Evolutionary conservation across 495 filamentous ascomycete genomes (phyloP).

Genomic region (Neurospora sp.): DNA sequence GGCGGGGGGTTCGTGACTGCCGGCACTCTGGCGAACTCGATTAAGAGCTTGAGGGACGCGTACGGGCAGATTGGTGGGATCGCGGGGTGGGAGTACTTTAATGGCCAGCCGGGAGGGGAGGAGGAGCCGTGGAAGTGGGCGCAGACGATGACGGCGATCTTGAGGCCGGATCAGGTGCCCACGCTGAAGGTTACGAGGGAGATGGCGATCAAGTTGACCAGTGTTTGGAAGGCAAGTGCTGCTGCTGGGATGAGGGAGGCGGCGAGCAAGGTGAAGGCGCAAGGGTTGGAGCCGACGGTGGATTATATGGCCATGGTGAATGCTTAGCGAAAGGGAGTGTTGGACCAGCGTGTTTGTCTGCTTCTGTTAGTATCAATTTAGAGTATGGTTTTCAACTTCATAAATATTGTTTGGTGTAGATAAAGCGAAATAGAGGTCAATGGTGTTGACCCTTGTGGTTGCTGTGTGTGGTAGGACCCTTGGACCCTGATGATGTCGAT

Average conservation of each 20-base stretch:
- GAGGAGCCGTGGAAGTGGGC: constrained; percentile 64
- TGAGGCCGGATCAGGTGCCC: constrained; percentile 23
- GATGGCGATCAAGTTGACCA: constrained; percentile 6
- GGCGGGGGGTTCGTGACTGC: constrained; percentile 38
- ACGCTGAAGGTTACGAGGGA: constrained; percentile 11
- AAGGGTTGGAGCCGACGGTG: constrained; percentile 6
- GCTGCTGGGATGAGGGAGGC: not conserved
- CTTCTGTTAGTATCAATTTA: not conserved
- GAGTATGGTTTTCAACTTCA: not conserved
- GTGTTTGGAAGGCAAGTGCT: constrained; percentile 12
- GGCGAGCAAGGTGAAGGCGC: not conserved
- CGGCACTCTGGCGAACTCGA: constrained; percentile 27
- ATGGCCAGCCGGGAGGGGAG: constrained; percentile 48
- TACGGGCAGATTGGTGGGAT: constrained; percentile 66
- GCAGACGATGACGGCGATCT: constrained; percentile 44
- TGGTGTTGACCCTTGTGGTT: not conserved
- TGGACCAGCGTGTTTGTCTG: not conserved
- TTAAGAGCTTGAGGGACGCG: constrained; percentile 32
- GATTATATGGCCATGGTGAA: constrained; percentile 22
- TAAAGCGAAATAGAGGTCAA: not conserved
- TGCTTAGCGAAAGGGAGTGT: not conserved
- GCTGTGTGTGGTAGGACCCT: not conserved
- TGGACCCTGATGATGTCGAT: not conserved
- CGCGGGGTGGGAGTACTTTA: constrained; percentile 86
- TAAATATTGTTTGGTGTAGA: not conserved